Percentiles rank a stretch among this genome's conserved stretches.
These are phyloP conservation scores for Tolypocladium ophioglossoides DNA, from an alignment of 2,329 filamentous ascomycete genomes.

Conservation along the genomic window DNA sequence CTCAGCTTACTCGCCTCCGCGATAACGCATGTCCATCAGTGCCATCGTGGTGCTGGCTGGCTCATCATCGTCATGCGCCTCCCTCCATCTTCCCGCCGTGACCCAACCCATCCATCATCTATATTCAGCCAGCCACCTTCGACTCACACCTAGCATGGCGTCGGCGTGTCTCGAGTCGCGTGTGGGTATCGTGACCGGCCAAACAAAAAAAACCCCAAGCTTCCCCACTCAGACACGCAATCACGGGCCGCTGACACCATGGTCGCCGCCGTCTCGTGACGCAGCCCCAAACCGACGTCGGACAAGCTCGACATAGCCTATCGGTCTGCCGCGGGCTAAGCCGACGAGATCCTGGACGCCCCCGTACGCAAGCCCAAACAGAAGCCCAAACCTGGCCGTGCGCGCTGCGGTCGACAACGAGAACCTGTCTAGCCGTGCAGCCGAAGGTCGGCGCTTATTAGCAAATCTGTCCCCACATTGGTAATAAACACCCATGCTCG, in stretches of 20 bases:
- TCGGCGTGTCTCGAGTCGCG: conserved; percentile 3
- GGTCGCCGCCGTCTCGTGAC: conserved; percentile 8
- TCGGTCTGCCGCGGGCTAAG: conserved; percentile 56
- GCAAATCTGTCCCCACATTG: conserved; percentile 9
- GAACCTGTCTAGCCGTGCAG: conserved; percentile 54
- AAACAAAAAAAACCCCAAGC: not conserved
- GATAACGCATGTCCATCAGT: not conserved
- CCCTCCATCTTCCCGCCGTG: not conserved
- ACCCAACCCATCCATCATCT: not conserved
- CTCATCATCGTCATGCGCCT: not conserved
- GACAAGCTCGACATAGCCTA: conserved; percentile 65
- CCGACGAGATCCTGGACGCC: conserved; percentile 67
- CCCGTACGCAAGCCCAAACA: conserved; percentile 72
- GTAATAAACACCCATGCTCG: conserved; percentile 14
- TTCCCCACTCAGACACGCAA: too few species aligned
- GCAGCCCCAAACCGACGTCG: conserved; percentile 28
- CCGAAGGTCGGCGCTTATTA: conserved; percentile 18
- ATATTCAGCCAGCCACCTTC: not conserved
- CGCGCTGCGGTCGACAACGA: conserved; percentile 65
- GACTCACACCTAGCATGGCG: conserved; percentile 1
- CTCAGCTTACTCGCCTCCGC: not conserved
- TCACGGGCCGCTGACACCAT: conserved; percentile 1
- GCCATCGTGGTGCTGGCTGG: not conserved
- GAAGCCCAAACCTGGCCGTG: conserved; percentile 69
- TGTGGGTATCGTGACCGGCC: not conserved